phyloP scores from a whole-genome alignment of 169 alveolate species.

The Cryptosporidium parvum region DNA sequence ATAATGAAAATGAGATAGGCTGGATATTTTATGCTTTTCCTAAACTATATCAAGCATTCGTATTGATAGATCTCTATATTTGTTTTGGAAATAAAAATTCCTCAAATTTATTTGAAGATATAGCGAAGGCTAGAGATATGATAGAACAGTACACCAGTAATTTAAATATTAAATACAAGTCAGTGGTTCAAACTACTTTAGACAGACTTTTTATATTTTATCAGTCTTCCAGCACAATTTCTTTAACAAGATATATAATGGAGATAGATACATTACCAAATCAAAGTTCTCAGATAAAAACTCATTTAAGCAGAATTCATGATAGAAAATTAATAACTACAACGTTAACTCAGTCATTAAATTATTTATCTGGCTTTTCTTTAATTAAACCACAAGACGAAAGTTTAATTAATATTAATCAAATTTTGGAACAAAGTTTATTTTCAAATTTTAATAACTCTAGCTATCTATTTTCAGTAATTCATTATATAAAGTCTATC shows the following conservation, averaged over 20 bases:
- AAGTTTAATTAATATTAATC: slow-evolving; percentile 1
- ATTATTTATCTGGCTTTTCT: slow-evolving; percentile 10
- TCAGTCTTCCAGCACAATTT: slow-evolving; percentile 8
- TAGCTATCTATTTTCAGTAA: slow-evolving; percentile 24
- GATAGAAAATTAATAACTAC: slow-evolving; percentile 34
- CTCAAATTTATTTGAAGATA: neutral
- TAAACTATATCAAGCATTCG: slow-evolving; percentile 3
- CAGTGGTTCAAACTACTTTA: neutral
- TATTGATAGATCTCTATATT: slow-evolving; percentile 26
- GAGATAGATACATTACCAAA: slow-evolving; percentile 49
- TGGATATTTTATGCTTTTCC: slow-evolving; percentile 7
- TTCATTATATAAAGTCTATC: slow-evolving; percentile 28
- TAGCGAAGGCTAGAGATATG: neutral
- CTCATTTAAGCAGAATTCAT: slow-evolving; percentile 36
- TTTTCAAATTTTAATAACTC: slow-evolving; percentile 9
- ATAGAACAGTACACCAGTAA: neutral
- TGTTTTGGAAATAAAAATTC: neutral
- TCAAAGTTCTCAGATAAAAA: slow-evolving; percentile 21
- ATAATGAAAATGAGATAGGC: slow-evolving; percentile 32
- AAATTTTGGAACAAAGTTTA: slow-evolving; percentile 36
- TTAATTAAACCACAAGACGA: neutral
- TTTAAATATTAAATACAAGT: neutral
- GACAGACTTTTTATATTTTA: slow-evolving; percentile 26
- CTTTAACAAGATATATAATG: slow-evolving; percentile 50
- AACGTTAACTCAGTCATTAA: slow-evolving; percentile 41